Base-by-base conservation (phyloP, 1,284 basidiomycete genomes). In the Meira nashicola region DNA sequence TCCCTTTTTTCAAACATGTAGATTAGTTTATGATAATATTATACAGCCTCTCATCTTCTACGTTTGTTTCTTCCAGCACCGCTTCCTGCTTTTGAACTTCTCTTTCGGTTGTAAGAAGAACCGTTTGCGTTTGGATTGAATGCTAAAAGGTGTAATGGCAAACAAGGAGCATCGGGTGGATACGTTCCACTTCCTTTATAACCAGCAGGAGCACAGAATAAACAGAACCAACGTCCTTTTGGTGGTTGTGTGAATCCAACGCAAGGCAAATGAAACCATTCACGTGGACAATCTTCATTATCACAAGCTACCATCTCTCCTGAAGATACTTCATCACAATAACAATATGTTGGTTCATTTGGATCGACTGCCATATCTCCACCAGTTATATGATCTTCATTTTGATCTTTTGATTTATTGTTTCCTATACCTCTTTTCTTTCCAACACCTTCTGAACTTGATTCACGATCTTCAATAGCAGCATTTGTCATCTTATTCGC, bases 261-360 rank as follows among this genome's bases (percentile, higher is more conserved):
- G 55, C 76, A 78, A 0, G 53, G 59, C 48, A 67, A 75, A 57
- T 78, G 76, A 48, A 76, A 78, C 76, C 82, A 83, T 64, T 82
- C 81, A 55, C 79, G 62, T 1, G 78, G 76, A 62, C 82, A 83
- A 54, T 83, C 81, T 19, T 82, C 80, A 70, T 82, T 82, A 71
- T 83, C 76, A 57, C 67, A 67, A 10, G 61, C 70, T 39, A 78
- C 68, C 76, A 71, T 74, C 50, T 81, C 68, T 48, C 82, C 82
- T 50, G 78, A 81, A 1, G 80, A 81, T 19, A 82, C 80, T 43
- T 80, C 71, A 52, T 82, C 70, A 68, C 82, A 83, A 70, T 81
- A 82, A 67, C 82, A 83, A 67, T 82, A 83, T 25, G 74, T 77
- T 37, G 82, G 82, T 66, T 83, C 82, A 63, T 81, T 81, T 1